phyloP scores from a whole-genome alignment of 2,329 filamentous ascomycete genomes.

The Drechslerella stenobrocha region DNA sequence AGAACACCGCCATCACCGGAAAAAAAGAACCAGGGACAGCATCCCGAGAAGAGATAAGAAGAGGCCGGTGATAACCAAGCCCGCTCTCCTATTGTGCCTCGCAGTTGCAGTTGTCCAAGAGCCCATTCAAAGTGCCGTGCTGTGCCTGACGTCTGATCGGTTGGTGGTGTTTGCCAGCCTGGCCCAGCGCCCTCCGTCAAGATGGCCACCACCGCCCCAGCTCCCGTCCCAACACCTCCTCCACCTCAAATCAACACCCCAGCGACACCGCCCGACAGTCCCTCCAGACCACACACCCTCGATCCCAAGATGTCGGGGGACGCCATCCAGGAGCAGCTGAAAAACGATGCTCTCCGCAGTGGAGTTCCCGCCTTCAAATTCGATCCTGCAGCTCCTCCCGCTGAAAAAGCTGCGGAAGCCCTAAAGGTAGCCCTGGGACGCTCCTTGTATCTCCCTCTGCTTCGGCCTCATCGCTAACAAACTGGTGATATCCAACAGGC shows the following conservation, averaged over 20 bases:
- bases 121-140: conserved; percentile 22
- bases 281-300: conserved; percentile 22
- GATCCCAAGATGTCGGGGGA: conserved; percentile 43
- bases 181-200: conserved; percentile 25
- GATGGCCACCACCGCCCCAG: conserved; percentile 34
- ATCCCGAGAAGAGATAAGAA: too few relatives aligned
- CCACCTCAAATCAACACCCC: conserved; percentile 14
- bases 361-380: conserved; percentile 82
- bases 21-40: too few relatives aligned
- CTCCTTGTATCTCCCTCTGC: conserved; percentile 52
- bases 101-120: too few relatives aligned
- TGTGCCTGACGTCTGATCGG: too few relatives aligned
- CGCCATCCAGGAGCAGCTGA: conserved; percentile 64
- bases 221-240: conserved; percentile 13
- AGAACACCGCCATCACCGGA: too few relatives aligned
- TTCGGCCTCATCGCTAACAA: conserved; percentile 69
- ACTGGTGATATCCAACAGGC: conserved; percentile 49
- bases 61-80: too few relatives aligned
- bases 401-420: conserved; percentile 81
- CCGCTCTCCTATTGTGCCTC: too few relatives aligned
- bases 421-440: conserved; percentile 55
- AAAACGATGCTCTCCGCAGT: conserved; percentile 75
- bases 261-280: conserved; percentile 45
- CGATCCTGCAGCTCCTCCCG: conserved; percentile 78
- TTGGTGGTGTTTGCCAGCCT: conserved; percentile 18